These are phyloP conservation scores for Hypomyces perniciosus DNA, from an alignment of 2,329 filamentous ascomycete genomes.

Conservation along the genomic window DNA sequence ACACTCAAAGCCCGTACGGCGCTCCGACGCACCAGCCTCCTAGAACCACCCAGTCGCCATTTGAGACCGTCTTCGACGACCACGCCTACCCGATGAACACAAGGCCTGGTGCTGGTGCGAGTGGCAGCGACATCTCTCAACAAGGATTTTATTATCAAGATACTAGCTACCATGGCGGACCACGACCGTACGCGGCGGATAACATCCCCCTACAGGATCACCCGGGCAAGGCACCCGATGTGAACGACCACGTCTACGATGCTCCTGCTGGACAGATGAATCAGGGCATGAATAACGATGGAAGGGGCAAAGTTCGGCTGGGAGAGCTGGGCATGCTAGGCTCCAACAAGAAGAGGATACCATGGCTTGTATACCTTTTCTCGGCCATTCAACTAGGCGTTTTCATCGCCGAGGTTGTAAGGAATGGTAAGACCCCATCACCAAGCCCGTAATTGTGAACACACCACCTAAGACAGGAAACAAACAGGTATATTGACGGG, in stretches of 20 bases:
- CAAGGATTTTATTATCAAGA: conserved; percentile 43
- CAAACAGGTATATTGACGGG: conserved; percentile 64
- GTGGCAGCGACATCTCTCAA: conserved; percentile 34
- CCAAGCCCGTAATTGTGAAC: no score
- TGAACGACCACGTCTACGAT: conserved; percentile 58
- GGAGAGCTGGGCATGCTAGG: conserved; percentile 57
- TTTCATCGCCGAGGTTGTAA: conserved; percentile 83
- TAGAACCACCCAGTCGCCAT: conserved; percentile 45
- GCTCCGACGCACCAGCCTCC: conserved; percentile 29
- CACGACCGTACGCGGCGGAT: conserved; percentile 38
- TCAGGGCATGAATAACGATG: conserved; percentile 23
- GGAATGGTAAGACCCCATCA: conserved; percentile 58
- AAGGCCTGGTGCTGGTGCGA: conserved; percentile 21
- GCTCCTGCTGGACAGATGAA: conserved; percentile 31
- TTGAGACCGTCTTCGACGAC: conserved; percentile 63
- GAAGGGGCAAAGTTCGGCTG: conserved; percentile 44
- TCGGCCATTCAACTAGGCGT: conserved; percentile 72
- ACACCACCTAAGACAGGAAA: no score
- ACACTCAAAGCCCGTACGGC: conserved; percentile 20
- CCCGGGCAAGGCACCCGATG: conserved; percentile 35
- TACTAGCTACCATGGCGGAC: conserved; percentile 50
- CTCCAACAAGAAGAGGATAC: conserved; percentile 50
- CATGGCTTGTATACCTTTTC: conserved; percentile 79
- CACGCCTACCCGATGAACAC: conserved; percentile 55
- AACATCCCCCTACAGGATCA: conserved; percentile 54